These are phyloP conservation scores for Oryza australiensis DNA, from an alignment of 176 grass and related monocot genomes.

Conservation along the genomic window DNA sequence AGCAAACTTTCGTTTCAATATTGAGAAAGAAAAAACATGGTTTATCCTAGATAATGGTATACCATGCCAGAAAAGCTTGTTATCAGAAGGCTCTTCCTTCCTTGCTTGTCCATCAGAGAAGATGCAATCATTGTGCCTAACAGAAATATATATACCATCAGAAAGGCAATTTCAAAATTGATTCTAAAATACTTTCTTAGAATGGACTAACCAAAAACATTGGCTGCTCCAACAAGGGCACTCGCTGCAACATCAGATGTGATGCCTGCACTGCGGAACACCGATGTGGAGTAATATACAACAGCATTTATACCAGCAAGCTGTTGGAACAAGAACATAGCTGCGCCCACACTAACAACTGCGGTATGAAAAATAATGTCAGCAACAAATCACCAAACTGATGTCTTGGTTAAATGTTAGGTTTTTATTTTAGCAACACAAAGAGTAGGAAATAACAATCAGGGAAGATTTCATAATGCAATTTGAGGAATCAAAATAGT, in stretches of 20 bases:
- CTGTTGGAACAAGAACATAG: constrained; percentile 96
- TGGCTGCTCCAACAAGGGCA: constrained; percentile 96
- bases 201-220: constrained; percentile 86
- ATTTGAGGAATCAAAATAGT: constrained; percentile 18
- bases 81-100: constrained; percentile 93
- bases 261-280: constrained; percentile 95
- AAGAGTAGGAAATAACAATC: constrained; percentile 3
- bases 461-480: constrained; percentile 3
- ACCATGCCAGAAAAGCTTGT: constrained; percentile 99
- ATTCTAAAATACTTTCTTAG: constrained; percentile 15
- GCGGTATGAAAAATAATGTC: constrained; percentile 31
- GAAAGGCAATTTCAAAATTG: constrained; percentile 19
- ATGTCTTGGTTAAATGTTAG: background rate
- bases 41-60: constrained; percentile 25
- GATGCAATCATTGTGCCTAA: constrained; percentile 90
- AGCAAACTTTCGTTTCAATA: constrained; percentile 10
- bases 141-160: constrained; percentile 31
- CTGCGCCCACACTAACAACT: constrained; percentile 95
- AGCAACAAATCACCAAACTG: background rate
- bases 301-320: constrained; percentile 98
- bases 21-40: constrained; percentile 13
- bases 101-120: constrained; percentile 96
- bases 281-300: constrained; percentile 97
- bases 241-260: constrained; percentile 98
- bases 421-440: background rate